Evolutionary conservation across 83 land plant species (phyloP), one percentile per base, ranked within the genome.

Genomic region (Picea abies): DNA sequence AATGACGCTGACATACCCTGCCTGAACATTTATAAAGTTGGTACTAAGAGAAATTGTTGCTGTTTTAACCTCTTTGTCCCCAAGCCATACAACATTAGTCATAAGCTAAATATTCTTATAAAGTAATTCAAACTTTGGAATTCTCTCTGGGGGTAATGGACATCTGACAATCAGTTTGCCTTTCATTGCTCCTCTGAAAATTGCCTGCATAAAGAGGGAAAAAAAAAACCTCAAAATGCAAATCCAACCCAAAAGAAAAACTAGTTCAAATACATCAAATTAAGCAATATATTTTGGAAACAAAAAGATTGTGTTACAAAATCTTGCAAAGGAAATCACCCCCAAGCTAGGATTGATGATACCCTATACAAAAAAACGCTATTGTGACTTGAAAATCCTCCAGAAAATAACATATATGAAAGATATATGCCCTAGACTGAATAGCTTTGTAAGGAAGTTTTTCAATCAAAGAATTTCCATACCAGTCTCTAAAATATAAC

Each of bases 171-270:
- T 94, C 49, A 89, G 63, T 81, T 94, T 94, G 11, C 96, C 96
- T 84, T 94, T 94, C 96, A 94, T 94, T 17, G 96, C 96, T 15
- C 94, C 96, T 85, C 96, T 90, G 83, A 72, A 94, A 65, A 94
- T 90, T 25, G 91, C 91, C 96, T 94, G 89, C 68, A 85, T 26
- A 78, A 56, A 47, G 60, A 14, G 19, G 12, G 35, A 3, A 80
- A 22, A 80, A 0, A 62, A 41, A 41, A 39, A 8, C 8, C 47
- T 75, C 4, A 82, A 39, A 72, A 73, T 73, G 77, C 14, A 73
- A 44, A 39, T 3, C 56, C 22, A 37, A 12, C 37, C 16, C 29
- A 29, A 29, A 29, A 29, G 29, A 29, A 29, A 29, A 29, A 29
- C 29, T 29, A 29, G 29, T 29, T 29, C 29, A 29, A 29, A 29